Conservation (phyloP, 306 rosid species). For the Adenanthera pavonina region DNA sequence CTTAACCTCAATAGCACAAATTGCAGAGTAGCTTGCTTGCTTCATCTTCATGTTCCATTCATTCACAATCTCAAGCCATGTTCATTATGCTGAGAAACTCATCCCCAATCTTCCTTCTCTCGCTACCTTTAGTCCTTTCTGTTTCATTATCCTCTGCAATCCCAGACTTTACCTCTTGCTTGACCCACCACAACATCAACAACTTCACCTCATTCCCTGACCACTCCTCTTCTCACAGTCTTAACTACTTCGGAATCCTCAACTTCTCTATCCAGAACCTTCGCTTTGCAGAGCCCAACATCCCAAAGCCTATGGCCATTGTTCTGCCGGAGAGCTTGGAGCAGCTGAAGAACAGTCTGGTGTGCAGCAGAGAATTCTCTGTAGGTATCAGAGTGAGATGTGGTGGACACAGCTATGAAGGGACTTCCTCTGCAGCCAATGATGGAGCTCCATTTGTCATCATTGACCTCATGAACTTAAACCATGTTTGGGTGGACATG, state of each 20-base stretch:
- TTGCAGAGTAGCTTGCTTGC: slow-evolving; percentile 40
- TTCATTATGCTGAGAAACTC: slow-evolving; percentile 25
- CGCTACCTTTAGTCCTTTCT: slow-evolving; percentile 35
- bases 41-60: not conserved
- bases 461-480: slow-evolving; percentile 78
- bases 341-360: slow-evolving; percentile 50
- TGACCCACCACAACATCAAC: slow-evolving; percentile 51
- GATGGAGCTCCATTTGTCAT: slow-evolving; percentile 60
- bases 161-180: slow-evolving; percentile 51
- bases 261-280: slow-evolving; percentile 77
- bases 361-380: slow-evolving; percentile 54
- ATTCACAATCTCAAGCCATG: slow-evolving; percentile 47
- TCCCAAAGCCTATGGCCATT: slow-evolving; percentile 68
- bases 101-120: slow-evolving; percentile 33
- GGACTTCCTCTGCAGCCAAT: slow-evolving; percentile 61
- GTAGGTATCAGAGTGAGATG: slow-evolving; percentile 58
- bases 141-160: slow-evolving; percentile 38
- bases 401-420: slow-evolving; percentile 91
- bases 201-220: slow-evolving; percentile 59
- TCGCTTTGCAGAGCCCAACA: slow-evolving; percentile 48
- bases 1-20: slow-evolving; percentile 29
- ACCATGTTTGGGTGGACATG: slow-evolving; percentile 59
- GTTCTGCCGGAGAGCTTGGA: slow-evolving; percentile 63
- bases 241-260: slow-evolving; percentile 59
- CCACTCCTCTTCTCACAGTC: slow-evolving; percentile 28